Conservation (phyloP, 805 yeast genomes). For the Candida hungchunana region DNA sequence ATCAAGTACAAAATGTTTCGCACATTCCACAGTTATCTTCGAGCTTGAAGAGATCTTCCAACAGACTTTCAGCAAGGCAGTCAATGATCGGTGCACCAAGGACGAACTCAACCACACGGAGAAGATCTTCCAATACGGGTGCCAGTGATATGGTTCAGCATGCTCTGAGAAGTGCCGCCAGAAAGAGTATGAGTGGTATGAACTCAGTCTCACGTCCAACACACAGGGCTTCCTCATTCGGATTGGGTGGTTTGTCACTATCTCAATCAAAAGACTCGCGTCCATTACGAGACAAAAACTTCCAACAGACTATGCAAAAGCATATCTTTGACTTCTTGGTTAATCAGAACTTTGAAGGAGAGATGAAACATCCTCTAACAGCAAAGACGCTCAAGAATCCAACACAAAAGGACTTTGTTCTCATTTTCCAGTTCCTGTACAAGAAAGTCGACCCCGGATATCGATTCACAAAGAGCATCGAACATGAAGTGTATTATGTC, state of each 20-base stretch:
- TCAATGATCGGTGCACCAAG: slow-evolving; percentile 30
- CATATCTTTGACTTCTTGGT: slow-evolving; percentile 63
- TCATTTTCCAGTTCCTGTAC: slow-evolving; percentile 77
- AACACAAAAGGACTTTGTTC: slow-evolving; percentile 80
- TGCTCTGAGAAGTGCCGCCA: slow-evolving; percentile 18
- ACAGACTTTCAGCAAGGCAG: slow-evolving; percentile 24
- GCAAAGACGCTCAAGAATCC: slow-evolving; percentile 66
- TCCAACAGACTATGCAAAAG: slow-evolving; percentile 60
- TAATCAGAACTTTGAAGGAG: slow-evolving; percentile 65
- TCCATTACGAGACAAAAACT: slow-evolving; percentile 70
- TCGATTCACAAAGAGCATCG: slow-evolving; percentile 61
- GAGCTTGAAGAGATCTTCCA: slow-evolving; percentile 21
- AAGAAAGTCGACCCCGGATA: slow-evolving; percentile 76
- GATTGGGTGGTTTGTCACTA: slow-evolving; percentile 19
- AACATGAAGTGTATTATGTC: slow-evolving; percentile 67
- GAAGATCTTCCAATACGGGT: slow-evolving; percentile 24
- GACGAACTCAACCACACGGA: slow-evolving; percentile 15
- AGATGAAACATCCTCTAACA: slow-evolving; percentile 66
- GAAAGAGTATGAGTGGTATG: slow-evolving; percentile 23
- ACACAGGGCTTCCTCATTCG: slow-evolving; percentile 25
- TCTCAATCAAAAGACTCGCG: slow-evolving; percentile 54
- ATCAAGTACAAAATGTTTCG: slow-evolving; percentile 23
- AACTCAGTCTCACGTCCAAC: slow-evolving; percentile 16
- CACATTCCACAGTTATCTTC: slow-evolving; percentile 27
- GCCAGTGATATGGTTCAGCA: slow-evolving; percentile 27